phyloP scores from a whole-genome alignment of 139 green algal genomes.

The Nannochloris sp. region DNA sequence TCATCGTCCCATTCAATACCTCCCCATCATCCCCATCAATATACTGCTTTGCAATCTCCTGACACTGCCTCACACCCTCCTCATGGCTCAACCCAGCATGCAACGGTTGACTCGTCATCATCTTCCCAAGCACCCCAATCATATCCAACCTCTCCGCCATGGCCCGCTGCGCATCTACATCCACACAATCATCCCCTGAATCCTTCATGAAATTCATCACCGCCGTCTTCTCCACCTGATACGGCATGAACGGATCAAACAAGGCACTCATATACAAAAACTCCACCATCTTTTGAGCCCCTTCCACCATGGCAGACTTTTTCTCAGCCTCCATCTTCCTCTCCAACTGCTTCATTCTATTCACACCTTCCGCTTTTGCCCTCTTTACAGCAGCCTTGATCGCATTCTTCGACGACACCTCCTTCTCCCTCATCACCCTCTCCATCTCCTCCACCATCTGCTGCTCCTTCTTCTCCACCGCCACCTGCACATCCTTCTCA shows the following conservation, averaged over 20 bases:
- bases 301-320: neutral
- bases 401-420: neutral
- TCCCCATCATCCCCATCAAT: neutral
- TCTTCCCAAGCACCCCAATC: slow-evolving; percentile 7
- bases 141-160: slow-evolving; percentile 3
- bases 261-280: slow-evolving; percentile 16
- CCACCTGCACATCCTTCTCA: slow-evolving; percentile 1
- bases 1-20: neutral
- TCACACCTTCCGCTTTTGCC: neutral
- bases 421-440: slow-evolving; percentile 5
- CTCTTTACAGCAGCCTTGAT: neutral
- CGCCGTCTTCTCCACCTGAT: slow-evolving; percentile 10
- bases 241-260: slow-evolving; percentile 9
- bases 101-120: slow-evolving; percentile 15
- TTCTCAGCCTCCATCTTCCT: no score
- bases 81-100: slow-evolving; percentile 8
- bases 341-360: neutral
- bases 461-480: slow-evolving; percentile 1
- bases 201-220: slow-evolving; percentile 6
- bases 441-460: neutral
- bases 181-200: neutral
- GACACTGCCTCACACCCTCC: slow-evolving; percentile 20
- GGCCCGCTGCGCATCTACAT: slow-evolving; percentile 3
- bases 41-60: slow-evolving; percentile 14
- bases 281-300: slow-evolving; percentile 12